These are phyloP conservation scores for Gyromitra esculenta DNA, from an alignment of 2,329 filamentous ascomycete species.

Conservation along the genomic window DNA sequence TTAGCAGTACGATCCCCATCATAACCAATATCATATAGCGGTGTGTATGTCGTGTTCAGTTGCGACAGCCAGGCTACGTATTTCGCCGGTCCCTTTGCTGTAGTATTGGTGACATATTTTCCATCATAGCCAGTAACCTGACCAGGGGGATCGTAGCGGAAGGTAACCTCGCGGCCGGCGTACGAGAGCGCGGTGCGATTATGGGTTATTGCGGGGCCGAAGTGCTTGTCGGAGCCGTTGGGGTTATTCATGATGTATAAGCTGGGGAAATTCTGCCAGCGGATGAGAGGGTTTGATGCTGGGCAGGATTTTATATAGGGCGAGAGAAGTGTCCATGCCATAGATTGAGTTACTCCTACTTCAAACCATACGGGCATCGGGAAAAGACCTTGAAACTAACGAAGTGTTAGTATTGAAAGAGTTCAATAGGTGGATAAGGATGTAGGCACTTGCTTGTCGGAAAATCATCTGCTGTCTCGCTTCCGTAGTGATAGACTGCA, in stretches of 20 bases:
- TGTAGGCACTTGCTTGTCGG: slow-evolving; percentile 66
- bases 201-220: slow-evolving; percentile 71
- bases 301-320: slow-evolving; percentile 84
- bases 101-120: slow-evolving; percentile 75
- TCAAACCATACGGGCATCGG: slow-evolving; percentile 87
- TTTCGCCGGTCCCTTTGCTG: slow-evolving; percentile 65
- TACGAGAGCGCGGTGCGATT: slow-evolving; percentile 77
- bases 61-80: slow-evolving; percentile 82
- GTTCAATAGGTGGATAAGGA: too few species aligned
- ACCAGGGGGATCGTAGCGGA: slow-evolving; percentile 78
- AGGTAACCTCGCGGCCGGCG: slow-evolving; percentile 75
- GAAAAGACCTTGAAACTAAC: slow-evolving; percentile 74
- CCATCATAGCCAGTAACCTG: slow-evolving; percentile 79
- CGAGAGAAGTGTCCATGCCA: slow-evolving; percentile 83
- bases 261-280: slow-evolving; percentile 85
- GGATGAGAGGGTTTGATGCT: slow-evolving; percentile 74
- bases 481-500: slow-evolving; percentile 80
- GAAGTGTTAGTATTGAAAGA: neutral
- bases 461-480: slow-evolving; percentile 86
- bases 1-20: slow-evolving; percentile 66
- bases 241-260: slow-evolving; percentile 78
- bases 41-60: slow-evolving; percentile 77
- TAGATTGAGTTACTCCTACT: slow-evolving; percentile 80
- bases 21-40: slow-evolving; percentile 66
- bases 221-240: slow-evolving; percentile 67